Base-by-base conservation (phyloP, 2,329 filamentous ascomycete genomes). In the Penicillium sp. region DNA sequence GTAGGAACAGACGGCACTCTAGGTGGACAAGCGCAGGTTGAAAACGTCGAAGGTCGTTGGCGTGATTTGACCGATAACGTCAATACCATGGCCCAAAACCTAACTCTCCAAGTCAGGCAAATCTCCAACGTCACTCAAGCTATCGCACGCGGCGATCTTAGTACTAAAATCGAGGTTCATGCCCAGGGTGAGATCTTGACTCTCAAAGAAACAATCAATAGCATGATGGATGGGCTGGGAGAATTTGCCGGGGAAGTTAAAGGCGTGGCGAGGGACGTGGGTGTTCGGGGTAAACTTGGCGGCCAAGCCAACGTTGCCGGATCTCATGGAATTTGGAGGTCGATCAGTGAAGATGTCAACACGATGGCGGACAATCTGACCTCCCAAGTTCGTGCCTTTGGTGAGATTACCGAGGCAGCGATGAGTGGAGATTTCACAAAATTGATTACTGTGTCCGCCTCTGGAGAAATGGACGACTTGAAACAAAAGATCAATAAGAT, bases 401-500 rank as follows among this genome's bases (percentile, higher is more conserved):
- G 91, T 52, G 93, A 97, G 74, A 97, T 97, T 69, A 96, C 92
- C 15, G 95, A 96, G 71, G 86, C 93, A 41, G 93, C 93, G 29
- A 96, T 93, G 64, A 92, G 95, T 73, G 93, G 93, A 60, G 92
- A 97, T 75, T 97, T 97, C 73, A 95, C 90, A 17, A 94, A 96
- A 72, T 86, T 93, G 61, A 92, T 97, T 71, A 94, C 93, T 42
- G 93, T 97, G 5, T 92, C 96, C 74, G 93, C 93, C 23, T 96
- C 92, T 6, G 93, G 93, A 62, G 93, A 97, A 75, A 97, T 97
- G 93, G 93, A 96, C 75, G 93, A 96, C 75, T 82, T 97, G 67
- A 97, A 97, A 78, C 87, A 92, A 69, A 97, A 96, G 81, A 97
- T 97, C 83, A 97, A 97, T 73, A 90, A 94, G 79, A 97, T 97